Conservation (phyloP, 108 stramenopile genomes). For the Conticribra weissflogii region DNA sequence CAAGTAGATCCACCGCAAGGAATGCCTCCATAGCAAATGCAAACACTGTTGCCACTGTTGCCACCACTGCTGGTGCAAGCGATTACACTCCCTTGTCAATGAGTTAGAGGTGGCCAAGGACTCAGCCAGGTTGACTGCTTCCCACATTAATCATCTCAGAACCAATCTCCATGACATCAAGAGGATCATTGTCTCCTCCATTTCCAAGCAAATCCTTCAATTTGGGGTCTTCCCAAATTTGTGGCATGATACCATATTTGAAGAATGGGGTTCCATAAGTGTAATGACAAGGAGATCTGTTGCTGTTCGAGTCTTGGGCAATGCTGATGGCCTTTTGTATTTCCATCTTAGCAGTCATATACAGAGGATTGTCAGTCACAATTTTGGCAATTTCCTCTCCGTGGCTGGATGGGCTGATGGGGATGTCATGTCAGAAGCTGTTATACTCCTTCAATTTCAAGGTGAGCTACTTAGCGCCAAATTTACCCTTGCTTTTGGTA, state of each 20-base stretch:
- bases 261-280: constrained; percentile 97
- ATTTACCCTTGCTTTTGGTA: constrained; percentile 61
- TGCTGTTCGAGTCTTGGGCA: constrained; percentile 90
- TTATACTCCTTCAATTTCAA: constrained; percentile 58
- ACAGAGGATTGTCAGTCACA: constrained; percentile 95
- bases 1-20: too few relatives aligned
- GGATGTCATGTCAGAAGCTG: constrained; percentile 95
- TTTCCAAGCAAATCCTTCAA: constrained; percentile 68
- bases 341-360: constrained; percentile 97
- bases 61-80: too few relatives aligned
- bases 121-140: constrained; percentile 86
- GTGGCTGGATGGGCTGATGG: constrained; percentile 58
- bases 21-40: too few relatives aligned
- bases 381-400: constrained; percentile 73
- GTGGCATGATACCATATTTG: constrained; percentile 97
- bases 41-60: too few relatives aligned
- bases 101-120: constrained; percentile 92
- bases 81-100: constrained; percentile 99
- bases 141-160: constrained; percentile 86
- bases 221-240: constrained; percentile 97
- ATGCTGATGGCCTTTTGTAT: constrained; percentile 81
- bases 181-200: constrained; percentile 98
- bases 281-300: constrained; percentile 94
- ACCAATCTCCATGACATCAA: constrained; percentile 97
- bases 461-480: constrained; percentile 74